Evolutionary conservation across 192 early-diverging fungal species (phyloP), one percentile per base, ranked within the genome.

Genomic region (Coemansia sp.): DNA sequence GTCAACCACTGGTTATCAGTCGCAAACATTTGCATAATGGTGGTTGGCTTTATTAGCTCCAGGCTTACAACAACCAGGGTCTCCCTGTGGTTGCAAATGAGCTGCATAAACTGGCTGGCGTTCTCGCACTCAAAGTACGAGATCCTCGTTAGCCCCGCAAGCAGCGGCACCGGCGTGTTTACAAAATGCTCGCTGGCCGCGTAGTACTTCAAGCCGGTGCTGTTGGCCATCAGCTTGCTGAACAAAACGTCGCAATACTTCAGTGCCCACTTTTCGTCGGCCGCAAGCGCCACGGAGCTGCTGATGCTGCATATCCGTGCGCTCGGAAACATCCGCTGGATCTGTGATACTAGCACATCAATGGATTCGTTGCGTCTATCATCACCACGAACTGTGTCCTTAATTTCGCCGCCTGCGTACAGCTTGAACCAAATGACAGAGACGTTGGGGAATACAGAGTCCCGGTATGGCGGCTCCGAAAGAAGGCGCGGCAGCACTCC

Each of bases 81-180:
- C 11, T 19, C 34, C 38, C 52, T 29, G 32, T 64, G 67, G 36
- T 36, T 40, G 20, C 48, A 54, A 11, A 74, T 63, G 4, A 74
- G 65, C 33, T 60, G 46, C 17, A 74, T 17, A 48, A 74, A 67
- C 9, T 15, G n/a, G 9, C 22, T 40, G 0, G 50, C 29, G 46
- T 50, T 68, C 49, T 33, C 40, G 25, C 70, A 73, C 46, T 74
- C 71, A 0, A 40, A 29, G 11, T 74, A 74, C 41, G 48, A 43
- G 36, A 74, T 60, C 10, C 49, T 38, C 15, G 66, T 61, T 22
- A 74, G 42, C 0, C 50, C 50, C 8, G 35, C n/a, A 10, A 53
- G 14, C 33, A 43, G 48, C 10, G 29, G 25, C 20, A 23, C 9
- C 11, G 25, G 48, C 5, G 40, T 29, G 15, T 17, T 33, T 7